Percentiles rank a stretch among this genome's conserved stretches.
Conservation (phyloP, 2,329 filamentous ascomycete species). For the Cercospora janseana region DNA sequence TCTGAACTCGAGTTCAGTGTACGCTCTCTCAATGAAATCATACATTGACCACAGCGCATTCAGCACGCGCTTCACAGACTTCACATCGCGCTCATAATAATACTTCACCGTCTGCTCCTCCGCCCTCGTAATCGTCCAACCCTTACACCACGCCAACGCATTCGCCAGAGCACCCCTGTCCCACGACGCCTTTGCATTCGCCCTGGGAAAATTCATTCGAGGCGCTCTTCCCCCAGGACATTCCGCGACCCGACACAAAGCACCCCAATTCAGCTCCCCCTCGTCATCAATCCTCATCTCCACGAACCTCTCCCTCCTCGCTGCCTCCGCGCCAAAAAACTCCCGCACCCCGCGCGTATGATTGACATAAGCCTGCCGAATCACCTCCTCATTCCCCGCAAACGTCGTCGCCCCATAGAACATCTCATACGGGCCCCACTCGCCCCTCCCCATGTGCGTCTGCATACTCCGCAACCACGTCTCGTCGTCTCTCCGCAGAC, state of each 20-base stretch:
- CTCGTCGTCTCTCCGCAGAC: constrained; percentile 33
- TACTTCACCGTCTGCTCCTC: constrained; percentile 30
- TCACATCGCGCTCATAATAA: constrained; percentile 27
- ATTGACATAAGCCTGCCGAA: constrained; percentile 28
- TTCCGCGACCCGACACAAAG: constrained; percentile 25
- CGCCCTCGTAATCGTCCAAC: constrained; percentile 31
- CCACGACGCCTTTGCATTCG: constrained; percentile 33
- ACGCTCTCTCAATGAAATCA: constrained; percentile 30
- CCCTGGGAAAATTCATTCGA: constrained; percentile 25
- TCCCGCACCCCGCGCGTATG: constrained; percentile 27
- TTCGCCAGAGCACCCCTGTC: constrained; percentile 27
- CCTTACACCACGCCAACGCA: constrained; percentile 28
- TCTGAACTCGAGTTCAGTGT: constrained; percentile 31
- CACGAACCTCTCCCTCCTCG: constrained; percentile 23
- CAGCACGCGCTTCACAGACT: constrained; percentile 23
- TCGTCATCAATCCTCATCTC: constrained; percentile 28
- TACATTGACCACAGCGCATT: constrained; percentile 27
- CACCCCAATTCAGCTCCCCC: constrained; percentile 28
- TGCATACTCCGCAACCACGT: constrained; percentile 34
- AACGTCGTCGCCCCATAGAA: constrained; percentile 31
- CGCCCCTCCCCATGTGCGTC: constrained; percentile 30
- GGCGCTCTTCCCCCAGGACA: constrained; percentile 25
- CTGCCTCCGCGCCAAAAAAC: constrained; percentile 28
- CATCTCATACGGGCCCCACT: constrained; percentile 29
- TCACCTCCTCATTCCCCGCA: constrained; percentile 28